These are phyloP conservation scores for Hypsizygus marmoreus DNA, from an alignment of 768 basidiomycete species.

Conservation along the genomic window DNA sequence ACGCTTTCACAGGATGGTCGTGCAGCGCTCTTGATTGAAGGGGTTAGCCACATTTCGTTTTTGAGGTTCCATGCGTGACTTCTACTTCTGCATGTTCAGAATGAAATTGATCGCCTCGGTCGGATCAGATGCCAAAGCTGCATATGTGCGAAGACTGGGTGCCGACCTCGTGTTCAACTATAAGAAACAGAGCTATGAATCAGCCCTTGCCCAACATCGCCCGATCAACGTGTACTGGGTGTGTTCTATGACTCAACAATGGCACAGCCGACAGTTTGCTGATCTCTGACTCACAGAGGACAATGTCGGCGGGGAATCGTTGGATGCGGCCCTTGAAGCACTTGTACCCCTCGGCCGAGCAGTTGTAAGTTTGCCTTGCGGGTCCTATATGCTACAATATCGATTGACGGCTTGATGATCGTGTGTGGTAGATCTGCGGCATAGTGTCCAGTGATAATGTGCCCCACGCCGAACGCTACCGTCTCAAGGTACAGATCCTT, in stretches of 20 bases:
- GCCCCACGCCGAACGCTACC: conserved; percentile 8
- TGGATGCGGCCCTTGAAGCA: conserved; percentile 35
- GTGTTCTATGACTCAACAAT: neutral
- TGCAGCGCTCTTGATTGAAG: conserved; percentile 40
- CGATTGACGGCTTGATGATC: too few relatives aligned
- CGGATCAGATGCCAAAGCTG: conserved; percentile 63
- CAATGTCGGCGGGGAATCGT: conserved; percentile 50
- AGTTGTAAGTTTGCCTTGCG: conserved; percentile 27
- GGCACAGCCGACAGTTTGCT: neutral
- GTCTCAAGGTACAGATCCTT: conserved; percentile 7
- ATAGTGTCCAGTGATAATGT: conserved; percentile 4
- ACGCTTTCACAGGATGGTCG: conserved; percentile 23
- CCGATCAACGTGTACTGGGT: conserved; percentile 50
- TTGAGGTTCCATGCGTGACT: neutral
- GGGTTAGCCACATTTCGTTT: conserved; percentile 18
- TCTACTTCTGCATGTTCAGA: too few relatives aligned
- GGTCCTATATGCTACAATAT: neutral
- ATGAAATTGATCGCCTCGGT: conserved; percentile 64
- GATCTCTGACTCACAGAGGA: conserved; percentile 27
- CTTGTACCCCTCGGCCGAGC: conserved; percentile 43
- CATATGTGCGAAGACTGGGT: conserved; percentile 50
- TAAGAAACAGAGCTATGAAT: conserved; percentile 48
- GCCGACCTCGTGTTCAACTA: conserved; percentile 68
- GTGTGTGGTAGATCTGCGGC: conserved; percentile 5
- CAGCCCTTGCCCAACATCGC: conserved; percentile 50